A percentile compares a stretch with the other conserved stretches of the same genome.
phyloP scores from a whole-genome alignment of 768 basidiomycete genomes.

The Strobilomyces echinocephalus region DNA sequence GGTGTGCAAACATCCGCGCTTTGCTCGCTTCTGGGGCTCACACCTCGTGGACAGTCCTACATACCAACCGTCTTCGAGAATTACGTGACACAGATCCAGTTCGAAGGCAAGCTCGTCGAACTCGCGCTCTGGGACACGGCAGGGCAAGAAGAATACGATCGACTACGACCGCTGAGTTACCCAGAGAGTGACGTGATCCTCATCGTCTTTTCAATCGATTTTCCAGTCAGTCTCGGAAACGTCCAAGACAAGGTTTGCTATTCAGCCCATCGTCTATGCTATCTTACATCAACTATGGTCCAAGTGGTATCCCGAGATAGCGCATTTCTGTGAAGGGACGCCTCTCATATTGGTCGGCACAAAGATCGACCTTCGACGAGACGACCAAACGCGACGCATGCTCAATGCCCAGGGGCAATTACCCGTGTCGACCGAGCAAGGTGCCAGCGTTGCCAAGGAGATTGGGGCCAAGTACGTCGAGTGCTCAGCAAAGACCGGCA shows the following conservation, averaged over 20 bases:
- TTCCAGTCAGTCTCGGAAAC: slow-evolving; percentile 85
- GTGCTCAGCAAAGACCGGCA: slow-evolving; percentile 90
- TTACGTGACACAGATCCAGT: slow-evolving; percentile 82
- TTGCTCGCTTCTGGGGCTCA: slow-evolving; percentile 14
- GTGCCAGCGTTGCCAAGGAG: slow-evolving; percentile 78
- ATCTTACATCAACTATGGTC: slow-evolving; percentile 10
- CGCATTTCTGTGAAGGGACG: slow-evolving; percentile 86
- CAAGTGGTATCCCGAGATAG: slow-evolving; percentile 91
- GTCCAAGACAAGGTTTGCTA: slow-evolving; percentile 77
- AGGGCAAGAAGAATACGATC: slow-evolving; percentile 95
- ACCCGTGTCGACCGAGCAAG: slow-evolving; percentile 81
- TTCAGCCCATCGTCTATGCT: background rate
- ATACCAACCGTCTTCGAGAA: slow-evolving; percentile 94
- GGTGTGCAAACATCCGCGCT: slow-evolving; percentile 43
- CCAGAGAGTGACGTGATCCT: slow-evolving; percentile 89
- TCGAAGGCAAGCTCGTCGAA: slow-evolving; percentile 85
- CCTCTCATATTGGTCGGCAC: slow-evolving; percentile 91
- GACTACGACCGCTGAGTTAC: slow-evolving; percentile 79
- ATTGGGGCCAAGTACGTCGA: slow-evolving; percentile 93
- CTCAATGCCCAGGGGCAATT: slow-evolving; percentile 82
- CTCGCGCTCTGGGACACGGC: slow-evolving; percentile 99
- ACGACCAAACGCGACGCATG: slow-evolving; percentile 83
- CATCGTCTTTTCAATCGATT: slow-evolving; percentile 92
- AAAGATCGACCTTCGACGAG: slow-evolving; percentile 85
- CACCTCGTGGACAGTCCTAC: slow-evolving; percentile 56